Evolutionary conservation across 2,329 filamentous ascomycete genomes (phyloP).

Genomic region (Beauveria australis): DNA sequence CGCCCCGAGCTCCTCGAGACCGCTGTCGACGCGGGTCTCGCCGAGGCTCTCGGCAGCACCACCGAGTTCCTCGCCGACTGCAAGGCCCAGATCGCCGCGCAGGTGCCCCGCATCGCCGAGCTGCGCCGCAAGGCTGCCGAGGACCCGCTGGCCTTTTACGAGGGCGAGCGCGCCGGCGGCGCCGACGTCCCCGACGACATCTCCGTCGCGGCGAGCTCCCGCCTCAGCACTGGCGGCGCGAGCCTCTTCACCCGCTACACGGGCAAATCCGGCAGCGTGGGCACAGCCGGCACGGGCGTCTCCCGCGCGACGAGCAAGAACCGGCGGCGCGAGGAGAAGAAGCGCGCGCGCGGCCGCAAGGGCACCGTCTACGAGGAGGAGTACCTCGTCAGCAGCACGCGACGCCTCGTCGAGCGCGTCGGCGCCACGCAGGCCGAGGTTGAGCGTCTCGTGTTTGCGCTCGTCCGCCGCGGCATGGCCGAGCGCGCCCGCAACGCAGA

Average conservation of each 20-base stretch:
- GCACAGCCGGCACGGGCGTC: slow-evolving; percentile 64
- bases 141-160: slow-evolving; percentile 84
- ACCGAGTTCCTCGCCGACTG: slow-evolving; percentile 93
- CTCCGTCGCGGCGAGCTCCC: slow-evolving; percentile 74
- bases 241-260: slow-evolving; percentile 92
- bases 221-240: slow-evolving; percentile 69
- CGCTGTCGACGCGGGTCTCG: slow-evolving; percentile 69
- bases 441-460: slow-evolving; percentile 63
- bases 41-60: slow-evolving; percentile 70
- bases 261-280: slow-evolving; percentile 53
- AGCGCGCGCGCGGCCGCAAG: slow-evolving; percentile 89
- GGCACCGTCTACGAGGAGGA: slow-evolving; percentile 97
- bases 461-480: slow-evolving; percentile 75
- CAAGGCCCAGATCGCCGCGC: slow-evolving; percentile 72
- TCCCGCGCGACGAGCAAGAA: slow-evolving; percentile 82
- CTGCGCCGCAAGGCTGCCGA: slow-evolving; percentile 71
- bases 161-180: slow-evolving; percentile 59
- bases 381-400: slow-evolving; percentile 84
- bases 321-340: slow-evolving; percentile 82
- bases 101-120: slow-evolving; percentile 78
- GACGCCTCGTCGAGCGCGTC: slow-evolving; percentile 73
- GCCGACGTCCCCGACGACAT: slow-evolving; percentile 83
- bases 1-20: slow-evolving; percentile 54
- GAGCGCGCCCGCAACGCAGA: slow-evolving; percentile 78
- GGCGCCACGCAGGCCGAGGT: slow-evolving; percentile 67